Evolutionary conservation across 768 basidiomycete genomes (phyloP).

Genomic region (Pulveroboletus sp.): DNA sequence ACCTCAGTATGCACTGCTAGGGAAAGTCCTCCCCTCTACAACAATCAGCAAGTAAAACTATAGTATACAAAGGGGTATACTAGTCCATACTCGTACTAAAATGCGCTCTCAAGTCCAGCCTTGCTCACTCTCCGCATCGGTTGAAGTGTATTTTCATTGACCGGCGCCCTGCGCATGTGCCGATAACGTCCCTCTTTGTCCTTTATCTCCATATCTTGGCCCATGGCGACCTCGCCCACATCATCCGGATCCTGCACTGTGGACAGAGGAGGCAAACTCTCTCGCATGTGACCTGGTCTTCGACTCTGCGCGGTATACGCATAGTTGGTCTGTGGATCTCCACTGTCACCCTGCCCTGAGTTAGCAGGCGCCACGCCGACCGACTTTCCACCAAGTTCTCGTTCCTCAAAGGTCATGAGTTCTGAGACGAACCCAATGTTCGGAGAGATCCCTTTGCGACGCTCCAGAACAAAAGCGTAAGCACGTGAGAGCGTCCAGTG

Average conservation of each 20-base stretch:
- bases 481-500: constrained; percentile 93
- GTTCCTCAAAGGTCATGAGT: constrained; percentile 94
- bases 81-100: constrained; percentile 7
- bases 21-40: neutral
- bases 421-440: constrained; percentile 98
- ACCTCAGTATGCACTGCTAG: neutral
- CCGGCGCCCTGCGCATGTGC: constrained; percentile 82
- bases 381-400: constrained; percentile 64
- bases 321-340: constrained; percentile 34
- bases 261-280: constrained; percentile 49
- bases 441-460: constrained; percentile 91
- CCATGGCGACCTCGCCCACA: constrained; percentile 38
- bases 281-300: constrained; percentile 62
- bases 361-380: constrained; percentile 20
- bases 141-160: constrained; percentile 83
- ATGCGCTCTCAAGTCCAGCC: constrained; percentile 82
- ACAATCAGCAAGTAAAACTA: constrained; percentile 1
- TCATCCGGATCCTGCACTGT: constrained; percentile 27
- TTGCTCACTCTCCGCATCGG: constrained; percentile 89
- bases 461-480: constrained; percentile 87
- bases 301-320: constrained; percentile 44
- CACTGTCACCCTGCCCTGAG: constrained; percentile 16
- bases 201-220: constrained; percentile 86
- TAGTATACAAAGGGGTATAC: constrained; percentile 14
- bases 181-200: constrained; percentile 82